phyloP scores from a whole-genome alignment of 352 stramenopile genomes.

The Globisporangium spiculum region DNA sequence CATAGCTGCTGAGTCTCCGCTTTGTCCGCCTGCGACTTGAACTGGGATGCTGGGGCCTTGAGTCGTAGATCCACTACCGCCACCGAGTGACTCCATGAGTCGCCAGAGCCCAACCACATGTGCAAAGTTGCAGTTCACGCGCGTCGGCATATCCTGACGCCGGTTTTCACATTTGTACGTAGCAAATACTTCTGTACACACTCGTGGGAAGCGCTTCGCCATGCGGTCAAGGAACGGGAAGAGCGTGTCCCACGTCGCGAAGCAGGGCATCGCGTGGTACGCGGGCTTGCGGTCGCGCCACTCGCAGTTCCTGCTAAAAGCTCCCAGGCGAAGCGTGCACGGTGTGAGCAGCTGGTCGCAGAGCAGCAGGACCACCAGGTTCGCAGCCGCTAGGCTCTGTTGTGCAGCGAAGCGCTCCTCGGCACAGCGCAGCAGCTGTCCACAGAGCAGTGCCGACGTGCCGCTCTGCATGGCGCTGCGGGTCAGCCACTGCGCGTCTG shows the following conservation, averaged over 20 bases:
- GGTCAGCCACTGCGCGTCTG: constrained; percentile 51
- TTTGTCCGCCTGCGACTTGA: constrained; percentile 17
- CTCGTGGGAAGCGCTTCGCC: constrained; percentile 27
- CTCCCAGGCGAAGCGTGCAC: constrained; percentile 28
- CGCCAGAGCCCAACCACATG: constrained; percentile 57
- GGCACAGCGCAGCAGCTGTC: constrained; percentile 39
- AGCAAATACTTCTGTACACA: constrained; percentile 26
- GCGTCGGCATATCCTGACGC: background rate
- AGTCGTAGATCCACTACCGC: constrained; percentile 8
- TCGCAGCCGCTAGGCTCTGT: constrained; percentile 9
- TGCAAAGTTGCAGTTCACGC: constrained; percentile 56
- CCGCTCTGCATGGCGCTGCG: constrained; percentile 57
- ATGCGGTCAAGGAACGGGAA: constrained; percentile 48
- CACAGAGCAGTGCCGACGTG: constrained; percentile 43
- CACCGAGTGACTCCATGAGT: constrained; percentile 41
- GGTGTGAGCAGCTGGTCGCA: constrained; percentile 40
- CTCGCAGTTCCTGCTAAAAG: constrained; percentile 30
- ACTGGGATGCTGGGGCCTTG: background rate
- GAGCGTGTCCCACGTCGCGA: constrained; percentile 50
- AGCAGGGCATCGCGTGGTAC: constrained; percentile 66
- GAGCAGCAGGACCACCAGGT: constrained; percentile 35
- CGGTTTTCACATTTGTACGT: background rate
- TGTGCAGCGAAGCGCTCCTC: constrained; percentile 10
- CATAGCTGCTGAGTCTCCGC: background rate
- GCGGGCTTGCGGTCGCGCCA: constrained; percentile 51